A percentile compares a stretch with the other conserved stretches of the same genome.
These are phyloP conservation scores for Globisporangium carolinianum DNA, from an alignment of 352 stramenopile species.

Conservation along the genomic window DNA sequence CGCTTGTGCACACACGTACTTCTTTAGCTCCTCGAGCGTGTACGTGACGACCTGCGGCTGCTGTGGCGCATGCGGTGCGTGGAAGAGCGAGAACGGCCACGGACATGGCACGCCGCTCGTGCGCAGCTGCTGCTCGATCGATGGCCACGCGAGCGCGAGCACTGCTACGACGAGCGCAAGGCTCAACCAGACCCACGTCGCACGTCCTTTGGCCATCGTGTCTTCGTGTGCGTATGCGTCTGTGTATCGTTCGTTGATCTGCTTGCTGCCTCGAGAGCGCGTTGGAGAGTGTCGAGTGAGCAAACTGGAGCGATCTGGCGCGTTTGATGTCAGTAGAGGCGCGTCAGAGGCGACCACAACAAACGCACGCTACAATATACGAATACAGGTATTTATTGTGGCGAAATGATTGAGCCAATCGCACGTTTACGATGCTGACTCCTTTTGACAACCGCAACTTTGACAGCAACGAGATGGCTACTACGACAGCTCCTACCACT, in stretches of 20 bases:
- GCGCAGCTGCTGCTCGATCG: constrained; percentile 63
- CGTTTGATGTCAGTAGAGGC: no score
- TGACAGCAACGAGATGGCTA: background rate
- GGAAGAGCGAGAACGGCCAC: constrained; percentile 55
- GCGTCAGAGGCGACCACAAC: no score
- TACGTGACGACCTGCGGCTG: constrained; percentile 36
- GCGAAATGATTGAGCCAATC: background rate
- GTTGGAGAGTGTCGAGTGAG: no score
- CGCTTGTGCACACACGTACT: constrained; percentile 15
- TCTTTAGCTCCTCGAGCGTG: constrained; percentile 56
- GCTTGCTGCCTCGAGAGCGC: background rate
- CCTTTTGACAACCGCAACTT: no score
- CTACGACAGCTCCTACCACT: background rate
- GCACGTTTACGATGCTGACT: no score
- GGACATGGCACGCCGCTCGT: constrained; percentile 46
- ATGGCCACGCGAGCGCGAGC: constrained; percentile 57
- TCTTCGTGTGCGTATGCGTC: background rate
- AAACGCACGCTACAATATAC: no score
- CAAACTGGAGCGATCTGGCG: no score
- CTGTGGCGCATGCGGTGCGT: constrained; percentile 17
- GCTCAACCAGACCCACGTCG: constrained; percentile 34
- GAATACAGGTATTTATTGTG: no score
- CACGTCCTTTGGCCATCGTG: constrained; percentile 22
- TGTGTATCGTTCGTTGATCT: no score
- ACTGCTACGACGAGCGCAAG: constrained; percentile 47